Base-by-base conservation (phyloP, 164 flowering plant genomes). In the Vitis rupestris region DNA sequence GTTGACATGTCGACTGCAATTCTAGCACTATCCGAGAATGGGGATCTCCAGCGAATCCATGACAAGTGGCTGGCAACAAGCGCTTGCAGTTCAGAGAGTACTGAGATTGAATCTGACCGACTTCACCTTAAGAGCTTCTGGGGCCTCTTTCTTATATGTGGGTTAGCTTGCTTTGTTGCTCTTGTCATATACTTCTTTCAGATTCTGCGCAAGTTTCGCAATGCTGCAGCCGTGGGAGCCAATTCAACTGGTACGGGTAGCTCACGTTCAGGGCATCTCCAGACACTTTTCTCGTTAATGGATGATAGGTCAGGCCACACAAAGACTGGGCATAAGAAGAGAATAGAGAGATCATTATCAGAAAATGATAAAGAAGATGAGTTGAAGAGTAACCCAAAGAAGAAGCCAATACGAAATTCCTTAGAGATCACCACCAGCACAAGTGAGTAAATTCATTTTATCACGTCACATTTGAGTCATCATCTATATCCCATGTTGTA, bases 31-130 rank as follows among this genome's bases (percentile, higher is more conserved):
- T 78, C 90, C 14, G 90, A 86, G 75, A 82, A 75, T 63, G 90
- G 90, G n/a, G 90, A 86, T 72, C 87, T 86, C 8, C 90, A 86
- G 73, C 70, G 90, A 50, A 84, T 86, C 69, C 85, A 81, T 73
- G 90, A 86, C 72, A 84, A 86, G 77, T 86, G 90, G 90, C 72
- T 86, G 66, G 73, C 59, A 61, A 67, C 27, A 56, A 79, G 80
- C 65, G 13, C 68, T 59, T 86, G 90, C 81, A 78, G 72, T 61
- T 67, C 16, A 23, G 85, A 84, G 10, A 71, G 30, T 17, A 23
- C 84, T 6, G 85, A 84, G 65, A 27, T 82, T 2, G 85, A 86
- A 30, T 82, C 90, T 4, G 74, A 77, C 71, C 72, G 75, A 29
- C 87, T 86, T 58, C 82, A 82, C 58, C 83, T 86, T 10, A 66